Evolutionary conservation across 257 asterid genomes (phyloP), one percentile per base, ranked within the genome.

Genomic region (Solanum virginianum): DNA sequence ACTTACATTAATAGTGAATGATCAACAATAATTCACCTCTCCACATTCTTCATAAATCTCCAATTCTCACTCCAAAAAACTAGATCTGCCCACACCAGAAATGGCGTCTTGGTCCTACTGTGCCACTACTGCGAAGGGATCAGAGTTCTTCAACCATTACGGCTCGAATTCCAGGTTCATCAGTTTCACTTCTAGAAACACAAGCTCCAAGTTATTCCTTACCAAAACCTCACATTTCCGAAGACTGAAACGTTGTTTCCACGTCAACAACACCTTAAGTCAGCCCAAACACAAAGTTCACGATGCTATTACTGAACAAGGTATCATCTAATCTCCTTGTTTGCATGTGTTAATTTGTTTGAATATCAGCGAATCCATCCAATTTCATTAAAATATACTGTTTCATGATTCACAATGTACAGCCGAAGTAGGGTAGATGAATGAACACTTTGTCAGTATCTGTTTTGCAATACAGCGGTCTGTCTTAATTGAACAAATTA

Each of bases 31-130:
- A 75, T 47, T 45, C 20, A 11, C 56, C 20, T 43, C 56, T 5
- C 36, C 16, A 68, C n/a, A 66, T 65, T 65, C 10, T 66, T 29
- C 22, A 66, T 66, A 66, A 29, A 7, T 66, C 74, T 66, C 74
- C 7, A 66, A 29, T 14, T 66, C 54, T n/a, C 57, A 45, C 32
- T 72, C 57, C 13, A 2, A 57, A 43, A 5, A 20, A 9, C 51
- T 71, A 36, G 82, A 75, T 49, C 62, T 75, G 41, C 20, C 2
- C 22, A 16, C 84, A 18, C 82, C 55, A 41, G 49, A 85, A 92
- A 92, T 93, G 98, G 93, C 95, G 91, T 84, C 92, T 82, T 87
- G 90, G 5, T 85, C 90, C 2, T 83, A 60, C 81, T 82, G 83
- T 81, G 80, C 86, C 74, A 47, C 86, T 72, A 47, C 87, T 82